Conservation (phyloP, 306 rosid genomes). For the Abrus precatorius region DNA sequence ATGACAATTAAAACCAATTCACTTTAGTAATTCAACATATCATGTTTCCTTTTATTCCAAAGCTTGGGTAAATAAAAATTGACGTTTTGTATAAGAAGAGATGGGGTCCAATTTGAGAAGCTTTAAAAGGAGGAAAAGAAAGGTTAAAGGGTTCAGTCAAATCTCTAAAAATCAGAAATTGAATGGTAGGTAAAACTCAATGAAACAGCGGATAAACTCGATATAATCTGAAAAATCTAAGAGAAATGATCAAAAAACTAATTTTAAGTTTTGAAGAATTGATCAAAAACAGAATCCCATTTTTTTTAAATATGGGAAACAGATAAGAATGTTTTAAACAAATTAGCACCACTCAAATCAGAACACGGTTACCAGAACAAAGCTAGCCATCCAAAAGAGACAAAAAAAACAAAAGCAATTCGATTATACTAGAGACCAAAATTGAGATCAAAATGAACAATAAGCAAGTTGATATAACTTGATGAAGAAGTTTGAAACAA, state of each 20-base stretch:
- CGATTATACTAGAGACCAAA: background rate
- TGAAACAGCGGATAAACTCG: conserved; percentile 9
- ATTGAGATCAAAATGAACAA: background rate
- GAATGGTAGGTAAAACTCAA: conserved; percentile 8
- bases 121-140: background rate
- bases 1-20: conserved; percentile 10
- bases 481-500: background rate
- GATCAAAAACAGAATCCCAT: background rate
- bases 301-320: background rate
- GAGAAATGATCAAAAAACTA: conserved; percentile 2
- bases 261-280: conserved; percentile 3
- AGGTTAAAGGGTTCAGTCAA: background rate
- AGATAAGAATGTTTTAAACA: conserved; percentile 2
- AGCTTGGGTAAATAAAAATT: conserved; percentile 26
- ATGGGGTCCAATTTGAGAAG: conserved; percentile 34
- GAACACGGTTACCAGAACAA: background rate
- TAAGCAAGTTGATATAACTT: conserved; percentile 8
- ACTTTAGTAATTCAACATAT: conserved; percentile 24
- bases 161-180: conserved; percentile 9
- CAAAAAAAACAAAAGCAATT: background rate
- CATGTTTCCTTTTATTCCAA: conserved; percentile 10
- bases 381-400: background rate
- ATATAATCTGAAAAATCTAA: background rate
- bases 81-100: background rate
- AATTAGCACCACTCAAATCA: background rate